phyloP scores from a whole-genome alignment of 257 asterid species.

The Solanum neorickii region DNA sequence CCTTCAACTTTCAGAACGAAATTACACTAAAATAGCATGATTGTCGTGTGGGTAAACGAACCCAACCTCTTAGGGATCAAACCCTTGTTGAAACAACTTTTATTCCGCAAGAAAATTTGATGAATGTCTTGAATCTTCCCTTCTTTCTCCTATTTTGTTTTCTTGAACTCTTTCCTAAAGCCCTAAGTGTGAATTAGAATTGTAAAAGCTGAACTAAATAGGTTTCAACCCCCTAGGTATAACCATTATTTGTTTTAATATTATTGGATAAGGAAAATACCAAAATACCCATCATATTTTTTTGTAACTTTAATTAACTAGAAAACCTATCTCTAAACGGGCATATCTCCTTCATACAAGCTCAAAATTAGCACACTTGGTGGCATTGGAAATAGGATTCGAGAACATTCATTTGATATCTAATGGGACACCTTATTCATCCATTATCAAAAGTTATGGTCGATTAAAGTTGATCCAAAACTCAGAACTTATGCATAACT shows the following conservation, averaged over 20 bases:
- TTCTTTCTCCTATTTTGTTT: neutral
- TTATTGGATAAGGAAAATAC: too few relatives aligned
- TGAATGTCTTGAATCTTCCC: neutral
- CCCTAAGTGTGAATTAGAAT: neutral
- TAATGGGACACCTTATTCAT: too few relatives aligned
- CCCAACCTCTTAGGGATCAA: neutral
- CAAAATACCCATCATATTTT: neutral
- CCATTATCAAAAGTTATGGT: too few relatives aligned
- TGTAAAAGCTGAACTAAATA: neutral
- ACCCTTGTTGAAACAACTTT: neutral
- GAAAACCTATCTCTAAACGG: neutral
- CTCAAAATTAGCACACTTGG: neutral
- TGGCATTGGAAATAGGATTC: neutral
- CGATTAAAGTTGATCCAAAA: too few relatives aligned
- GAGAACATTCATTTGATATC: neutral
- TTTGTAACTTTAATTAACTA: neutral
- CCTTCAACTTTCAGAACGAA: neutral
- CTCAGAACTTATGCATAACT: too few relatives aligned
- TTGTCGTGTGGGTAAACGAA: neutral
- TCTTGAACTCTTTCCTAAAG: neutral
- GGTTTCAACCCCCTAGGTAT: neutral
- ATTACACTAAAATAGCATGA: neutral
- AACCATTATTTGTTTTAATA: neutral
- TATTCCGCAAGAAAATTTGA: neutral
- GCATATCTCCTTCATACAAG: neutral